A percentile compares a stretch with the other conserved stretches of the same genome.
Conservation (phyloP, 1,139 yeast genomes). For the Nakaseomyces delphensis region DNA sequence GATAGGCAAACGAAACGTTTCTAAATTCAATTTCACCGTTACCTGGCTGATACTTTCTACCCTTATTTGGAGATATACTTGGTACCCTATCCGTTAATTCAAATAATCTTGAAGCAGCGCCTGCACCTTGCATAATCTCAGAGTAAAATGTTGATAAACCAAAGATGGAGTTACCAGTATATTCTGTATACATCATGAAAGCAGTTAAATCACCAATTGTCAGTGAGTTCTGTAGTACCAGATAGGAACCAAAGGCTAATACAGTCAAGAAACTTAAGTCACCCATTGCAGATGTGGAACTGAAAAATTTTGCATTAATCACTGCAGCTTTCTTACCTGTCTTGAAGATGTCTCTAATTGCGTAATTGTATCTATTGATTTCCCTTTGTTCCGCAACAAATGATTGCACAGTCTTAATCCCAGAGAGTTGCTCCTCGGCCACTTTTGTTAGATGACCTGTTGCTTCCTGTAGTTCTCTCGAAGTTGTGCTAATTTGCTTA, state of each 20-base stretch:
- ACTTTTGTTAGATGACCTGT: constrained; percentile 82
- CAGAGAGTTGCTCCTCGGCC: constrained; percentile 84
- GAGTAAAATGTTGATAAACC: constrained; percentile 87
- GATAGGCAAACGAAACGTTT: constrained; percentile 67
- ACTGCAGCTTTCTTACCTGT: constrained; percentile 76
- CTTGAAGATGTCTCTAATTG: constrained; percentile 62
- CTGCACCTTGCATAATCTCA: constrained; percentile 93
- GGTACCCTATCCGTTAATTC: constrained; percentile 78
- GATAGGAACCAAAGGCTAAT: constrained; percentile 68
- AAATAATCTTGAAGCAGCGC: constrained; percentile 88
- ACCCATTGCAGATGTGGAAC: constrained; percentile 73
- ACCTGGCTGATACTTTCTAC: constrained; percentile 35
- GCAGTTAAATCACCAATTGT: constrained; percentile 87
- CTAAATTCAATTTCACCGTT: constrained; percentile 46
- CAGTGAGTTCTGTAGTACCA: constrained; percentile 62
- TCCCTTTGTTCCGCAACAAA: constrained; percentile 78
- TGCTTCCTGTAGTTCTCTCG: constrained; percentile 73
- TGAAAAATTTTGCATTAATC: constrained; percentile 66
- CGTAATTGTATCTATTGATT: constrained; percentile 51
- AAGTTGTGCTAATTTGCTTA: constrained; percentile 61
- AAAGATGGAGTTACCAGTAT: constrained; percentile 82
- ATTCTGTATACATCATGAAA: constrained; percentile 87
- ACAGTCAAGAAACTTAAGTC: constrained; percentile 71
- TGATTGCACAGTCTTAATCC: constrained; percentile 77
- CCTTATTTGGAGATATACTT: constrained; percentile 52